phyloP scores from a whole-genome alignment of 78 protist genomes.

The Dictyostelium firmibasis region DNA sequence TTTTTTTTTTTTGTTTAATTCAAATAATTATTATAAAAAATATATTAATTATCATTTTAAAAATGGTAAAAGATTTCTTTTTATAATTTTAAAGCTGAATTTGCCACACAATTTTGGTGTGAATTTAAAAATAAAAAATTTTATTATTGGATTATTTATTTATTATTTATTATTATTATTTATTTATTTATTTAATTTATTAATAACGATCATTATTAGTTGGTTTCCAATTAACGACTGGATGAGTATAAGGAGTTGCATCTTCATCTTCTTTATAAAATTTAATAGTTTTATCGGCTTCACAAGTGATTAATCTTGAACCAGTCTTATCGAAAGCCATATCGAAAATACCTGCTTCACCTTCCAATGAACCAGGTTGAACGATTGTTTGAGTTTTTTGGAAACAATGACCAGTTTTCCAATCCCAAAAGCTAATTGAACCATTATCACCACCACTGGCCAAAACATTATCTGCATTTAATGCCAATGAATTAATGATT shows the following conservation, averaged over 20 bases:
- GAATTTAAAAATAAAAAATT: too few relatives aligned
- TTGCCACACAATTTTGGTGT: too few relatives aligned
- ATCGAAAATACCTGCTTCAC: conserved; percentile 90
- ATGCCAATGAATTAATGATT: conserved; percentile 91
- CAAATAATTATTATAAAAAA: too few relatives aligned
- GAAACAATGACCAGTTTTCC: conserved; percentile 95
- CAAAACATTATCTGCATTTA: conserved; percentile 91
- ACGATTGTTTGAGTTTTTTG: conserved; percentile 82
- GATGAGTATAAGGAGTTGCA: conserved; percentile 46
- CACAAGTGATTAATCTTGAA: conserved; percentile 95
- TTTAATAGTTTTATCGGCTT: conserved; percentile 98
- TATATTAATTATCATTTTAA: too few relatives aligned
- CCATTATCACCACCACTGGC: conserved; percentile 96
- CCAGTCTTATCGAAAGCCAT: conserved; percentile 95
- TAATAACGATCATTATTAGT: background rate
- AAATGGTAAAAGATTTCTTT: too few relatives aligned
- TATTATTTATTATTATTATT: background rate
- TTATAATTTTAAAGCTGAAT: too few relatives aligned
- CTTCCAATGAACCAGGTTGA: conserved; percentile 93
- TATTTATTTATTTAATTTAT: background rate
- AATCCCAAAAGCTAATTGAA: conserved; percentile 95
- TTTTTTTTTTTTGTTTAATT: too few relatives aligned
- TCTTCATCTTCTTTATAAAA: conserved; percentile 87
- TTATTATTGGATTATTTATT: too few relatives aligned
- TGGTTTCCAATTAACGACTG: conserved; percentile 25